These are phyloP conservation scores for Paramecium pentaurelia DNA, from an alignment of 73 alveolate species.

Conservation along the genomic window DNA sequence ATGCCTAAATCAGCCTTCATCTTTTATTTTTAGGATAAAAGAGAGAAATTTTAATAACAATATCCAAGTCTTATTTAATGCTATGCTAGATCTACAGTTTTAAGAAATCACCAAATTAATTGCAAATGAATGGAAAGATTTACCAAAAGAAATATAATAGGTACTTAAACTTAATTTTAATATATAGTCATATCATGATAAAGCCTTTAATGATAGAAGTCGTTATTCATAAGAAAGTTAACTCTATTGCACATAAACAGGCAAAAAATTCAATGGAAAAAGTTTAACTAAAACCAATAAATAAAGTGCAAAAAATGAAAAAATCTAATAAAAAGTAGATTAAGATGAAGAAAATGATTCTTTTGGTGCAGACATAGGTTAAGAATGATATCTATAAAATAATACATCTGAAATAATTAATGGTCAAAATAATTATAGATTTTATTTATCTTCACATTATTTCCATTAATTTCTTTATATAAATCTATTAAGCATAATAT, in stretches of 20 bases:
- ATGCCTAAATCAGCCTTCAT: slow-evolving; percentile 62
- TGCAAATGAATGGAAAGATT: slow-evolving; percentile 61
- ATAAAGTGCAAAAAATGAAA: not conserved
- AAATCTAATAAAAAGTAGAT: not conserved
- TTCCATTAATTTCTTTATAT: not conserved
- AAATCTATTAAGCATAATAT: not conserved
- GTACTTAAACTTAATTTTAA: not conserved
- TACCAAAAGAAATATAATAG: slow-evolving; percentile 45
- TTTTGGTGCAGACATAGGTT: slow-evolving; percentile 39
- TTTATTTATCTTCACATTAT: not conserved
- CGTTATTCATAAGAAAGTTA: slow-evolving; percentile 14
- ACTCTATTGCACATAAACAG: slow-evolving; percentile 11
- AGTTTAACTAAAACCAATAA: not conserved
- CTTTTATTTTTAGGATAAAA: slow-evolving; percentile 47
- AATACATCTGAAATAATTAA: not conserved
- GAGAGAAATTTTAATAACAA: slow-evolving; percentile 50
- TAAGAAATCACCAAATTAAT: slow-evolving; percentile 53
- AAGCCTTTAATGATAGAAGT: not conserved
- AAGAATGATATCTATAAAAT: not conserved
- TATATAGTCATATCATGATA: not conserved
- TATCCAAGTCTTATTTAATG: slow-evolving; percentile 45
- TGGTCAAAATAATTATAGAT: not conserved
- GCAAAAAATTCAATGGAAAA: not conserved
- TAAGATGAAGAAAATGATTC: not conserved
- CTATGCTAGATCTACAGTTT: slow-evolving; percentile 1